These are phyloP conservation scores for Camelina sativa DNA, from an alignment of 345 rosid species.

Conservation along the genomic window DNA sequence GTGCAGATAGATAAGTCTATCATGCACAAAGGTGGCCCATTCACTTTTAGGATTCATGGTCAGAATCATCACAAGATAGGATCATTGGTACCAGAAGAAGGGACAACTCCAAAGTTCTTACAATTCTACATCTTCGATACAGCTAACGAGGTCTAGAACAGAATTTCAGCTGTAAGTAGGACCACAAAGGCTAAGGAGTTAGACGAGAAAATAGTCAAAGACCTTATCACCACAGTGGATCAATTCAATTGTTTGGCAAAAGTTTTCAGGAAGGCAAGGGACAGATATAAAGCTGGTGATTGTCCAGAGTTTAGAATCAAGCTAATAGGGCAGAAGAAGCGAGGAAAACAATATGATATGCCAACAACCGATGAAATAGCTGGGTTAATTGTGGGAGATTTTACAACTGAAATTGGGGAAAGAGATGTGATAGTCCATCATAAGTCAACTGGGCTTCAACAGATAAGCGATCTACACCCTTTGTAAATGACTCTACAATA, in stretches of 20 bases:
- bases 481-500: conserved; percentile 4
- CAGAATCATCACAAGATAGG: conserved; percentile 1
- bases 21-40: background rate
- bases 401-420: background rate
- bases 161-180: background rate
- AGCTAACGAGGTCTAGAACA: background rate
- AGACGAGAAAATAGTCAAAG: background rate
- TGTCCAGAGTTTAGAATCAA: background rate
- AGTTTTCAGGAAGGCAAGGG: background rate
- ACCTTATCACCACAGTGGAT: background rate
- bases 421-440: background rate
- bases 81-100: background rate
- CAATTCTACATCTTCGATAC: conserved; percentile 5
- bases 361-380: background rate
- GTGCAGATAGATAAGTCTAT: background rate
- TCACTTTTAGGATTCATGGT: background rate
- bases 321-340: background rate
- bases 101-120: background rate
- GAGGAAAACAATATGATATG: background rate
- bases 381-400: background rate
- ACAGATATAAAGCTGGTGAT: background rate
- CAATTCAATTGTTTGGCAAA: background rate
- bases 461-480: background rate
- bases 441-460: background rate
- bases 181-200: background rate